Base-by-base conservation (phyloP, 352 stramenopile species). In the Globisporangium echinulatum region DNA sequence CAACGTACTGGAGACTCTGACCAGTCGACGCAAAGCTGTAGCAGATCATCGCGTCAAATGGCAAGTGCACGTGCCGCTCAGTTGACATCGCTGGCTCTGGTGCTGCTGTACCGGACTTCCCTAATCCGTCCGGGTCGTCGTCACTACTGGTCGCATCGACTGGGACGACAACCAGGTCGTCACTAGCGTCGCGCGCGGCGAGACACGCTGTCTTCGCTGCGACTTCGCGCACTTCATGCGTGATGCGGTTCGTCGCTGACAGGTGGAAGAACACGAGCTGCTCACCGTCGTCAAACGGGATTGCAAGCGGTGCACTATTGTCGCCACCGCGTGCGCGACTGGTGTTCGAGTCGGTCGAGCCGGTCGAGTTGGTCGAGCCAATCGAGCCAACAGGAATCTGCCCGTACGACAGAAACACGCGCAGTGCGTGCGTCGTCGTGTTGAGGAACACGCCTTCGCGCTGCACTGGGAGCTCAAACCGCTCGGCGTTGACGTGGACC, bases 321-420 rank as follows among this genome's bases (percentile, higher is more conserved):
- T 89, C 77, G 8, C 69, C 74, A 33, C 78, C 84, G 38, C 79
- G 67, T 33, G 71, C 59, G 3, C 78, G 67, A 52, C 59, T 55
- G 10, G 33, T 56, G 38, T 36, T 55, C 9, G 50, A 13, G 5
- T 13, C 2, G 13, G 54, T 33, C 25, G 25, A 33, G 25, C 2
- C 25, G 2, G 25, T 33, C 25, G 25, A 33, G 25, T 2, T 2
- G 1, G 25, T 33, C 25, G 25, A 33, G 25, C 2, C 25, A 33
- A 33, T 33, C 25, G 25, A 33, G 25, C 25, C 25, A 33, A 33
- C 74, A 5, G 75, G 72, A 40, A 92, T 67, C 33, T 88, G 86
- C 0, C 85, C 85, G 52, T 94, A 94, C 19, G 85, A 93, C n/a
- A 94, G 69, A 56, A 94, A 94, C 15, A 91, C 74, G 8, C 83